A percentile compares a stretch with the other conserved stretches of the same genome.
These are phyloP conservation scores for Malassezia pachydermatis DNA, from an alignment of 1,284 basidiomycete species.

Conservation along the genomic window DNA sequence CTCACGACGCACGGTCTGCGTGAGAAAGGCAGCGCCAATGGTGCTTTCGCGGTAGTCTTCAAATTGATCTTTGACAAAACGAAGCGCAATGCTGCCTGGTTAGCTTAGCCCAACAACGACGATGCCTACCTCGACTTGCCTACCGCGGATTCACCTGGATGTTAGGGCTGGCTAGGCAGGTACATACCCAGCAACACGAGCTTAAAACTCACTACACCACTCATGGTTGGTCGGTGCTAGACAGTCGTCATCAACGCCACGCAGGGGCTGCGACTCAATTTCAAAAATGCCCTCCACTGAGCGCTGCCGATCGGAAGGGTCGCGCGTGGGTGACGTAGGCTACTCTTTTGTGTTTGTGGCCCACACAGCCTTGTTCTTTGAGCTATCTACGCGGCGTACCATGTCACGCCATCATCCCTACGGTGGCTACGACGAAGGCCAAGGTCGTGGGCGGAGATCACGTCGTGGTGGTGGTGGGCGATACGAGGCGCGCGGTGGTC, in stretches of 20 bases:
- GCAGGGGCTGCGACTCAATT: background rate
- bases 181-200: conserved; percentile 73
- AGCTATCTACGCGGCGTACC: too few relatives aligned
- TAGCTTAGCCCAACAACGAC: background rate
- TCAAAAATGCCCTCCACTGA: conserved; percentile 1
- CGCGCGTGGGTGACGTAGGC: too few relatives aligned
- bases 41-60: conserved; percentile 77
- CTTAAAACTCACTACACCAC: conserved; percentile 52
- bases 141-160: conserved; percentile 75
- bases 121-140: conserved; percentile 65
- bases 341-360: too few relatives aligned
- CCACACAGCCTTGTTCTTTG: too few relatives aligned
- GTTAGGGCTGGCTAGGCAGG: background rate
- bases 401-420: conserved; percentile 70
- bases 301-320: too few relatives aligned
- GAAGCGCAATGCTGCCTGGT: conserved; percentile 62
- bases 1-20: conserved; percentile 83
- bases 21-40: conserved; percentile 69
- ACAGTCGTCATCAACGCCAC: too few relatives aligned
- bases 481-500: conserved; percentile 10
- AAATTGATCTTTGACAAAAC: conserved; percentile 95
- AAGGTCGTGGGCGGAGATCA: conserved; percentile 4
- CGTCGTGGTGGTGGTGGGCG: conserved; percentile 25
- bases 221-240: too few relatives aligned
- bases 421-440: conserved; percentile 58